Base-by-base conservation (phyloP, 768 basidiomycete genomes). In the Myochromella boudieri region DNA sequence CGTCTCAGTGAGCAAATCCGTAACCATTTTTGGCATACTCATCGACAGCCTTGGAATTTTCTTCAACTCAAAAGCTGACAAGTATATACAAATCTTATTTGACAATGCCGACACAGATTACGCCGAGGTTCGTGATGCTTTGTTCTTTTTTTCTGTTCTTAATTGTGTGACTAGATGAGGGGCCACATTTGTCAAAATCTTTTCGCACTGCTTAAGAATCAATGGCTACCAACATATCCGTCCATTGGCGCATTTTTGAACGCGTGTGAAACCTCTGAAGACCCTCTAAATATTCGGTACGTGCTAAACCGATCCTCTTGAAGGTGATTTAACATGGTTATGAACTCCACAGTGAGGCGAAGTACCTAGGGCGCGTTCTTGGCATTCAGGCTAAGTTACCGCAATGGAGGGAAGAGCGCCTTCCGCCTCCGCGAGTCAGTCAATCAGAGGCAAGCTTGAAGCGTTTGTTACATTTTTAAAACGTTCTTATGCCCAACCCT, bases 381-480 rank as follows among this genome's bases (percentile, higher is more conserved):
- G 62, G 70, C n/a, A 78, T 91, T 42, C 62, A 84, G 33, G 63
- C 61, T 18, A 71, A 81, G 28, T 66, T 97, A 37, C 81, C 84
- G 1, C 63, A 71, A 48, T 90, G 84, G 87, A 84, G 83, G 60
- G 75, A 77, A 48, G 77, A 88, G 53, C 81, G 93, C 28, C 77
- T 94, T 20, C 81, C 91, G 21, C 91, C 93, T 43, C 93, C 93
- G 1, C 78, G 90, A 47, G 90, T 90, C 48, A 85, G 79, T 51
- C 87, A 92, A 59, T 95, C 93, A 7, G 79, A 82, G 67, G 85
- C 78, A 58, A 32, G 68, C 62, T 29, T 15, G 14, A 21, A 37
- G 36, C 22, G 22, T 20, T 31, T n/a, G 24, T 25, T 29, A 11
- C 33, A 37, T n/a, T 32, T 18, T 20, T 26, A 10, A 28, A 28